Evolutionary conservation across 441 rosid species (phyloP), one percentile per base, ranked within the genome.

Genomic region (Adansonia rubrostipa): DNA sequence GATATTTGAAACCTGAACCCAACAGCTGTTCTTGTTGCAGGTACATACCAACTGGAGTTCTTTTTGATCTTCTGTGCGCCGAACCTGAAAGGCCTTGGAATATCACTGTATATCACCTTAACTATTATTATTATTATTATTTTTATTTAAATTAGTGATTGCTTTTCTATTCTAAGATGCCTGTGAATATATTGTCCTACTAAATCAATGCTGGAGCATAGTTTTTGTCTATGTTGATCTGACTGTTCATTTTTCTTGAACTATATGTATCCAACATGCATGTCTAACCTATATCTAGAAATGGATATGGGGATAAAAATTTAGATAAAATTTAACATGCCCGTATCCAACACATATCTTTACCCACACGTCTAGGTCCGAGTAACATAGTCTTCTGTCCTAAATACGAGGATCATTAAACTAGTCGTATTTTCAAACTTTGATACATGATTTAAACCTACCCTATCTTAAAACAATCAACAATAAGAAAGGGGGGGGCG

Each of bases 61-160:
- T 96, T 61, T 96, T 92, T 76, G 99, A 96, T 84, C 97, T 93
- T 87, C 82, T 93, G 1, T 93, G 97, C 36, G 83, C 92, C 1
- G 92, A 93, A 80, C 98, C 97, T 0, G 92, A 91, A 86, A 83
- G 98, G 81, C 99, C 98, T 68, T 93, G 99, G 99, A 92, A 92
- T 84, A 85, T 96, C 80, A 93, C 98, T 77, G 99, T 96, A 84
- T 68, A 3, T 42, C 68, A 9, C 74, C 57, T 72, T 47, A 65
- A 1, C n/a, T 72, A 9, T 1, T 73, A 24, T 6, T 79, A 14
- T 6, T 80, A 14, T 77, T 22, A 58, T 2, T 81, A 56, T 50
- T 5, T 67, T n/a, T 69, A 24, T 72, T 45, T 14, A 56, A 47
- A 50, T 69, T 63, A 11, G 40, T 56, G 42, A 64, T 20, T 71